Conservation (phyloP, 2,329 filamentous ascomycete species). For the Aspergillus aculeatinus region DNA sequence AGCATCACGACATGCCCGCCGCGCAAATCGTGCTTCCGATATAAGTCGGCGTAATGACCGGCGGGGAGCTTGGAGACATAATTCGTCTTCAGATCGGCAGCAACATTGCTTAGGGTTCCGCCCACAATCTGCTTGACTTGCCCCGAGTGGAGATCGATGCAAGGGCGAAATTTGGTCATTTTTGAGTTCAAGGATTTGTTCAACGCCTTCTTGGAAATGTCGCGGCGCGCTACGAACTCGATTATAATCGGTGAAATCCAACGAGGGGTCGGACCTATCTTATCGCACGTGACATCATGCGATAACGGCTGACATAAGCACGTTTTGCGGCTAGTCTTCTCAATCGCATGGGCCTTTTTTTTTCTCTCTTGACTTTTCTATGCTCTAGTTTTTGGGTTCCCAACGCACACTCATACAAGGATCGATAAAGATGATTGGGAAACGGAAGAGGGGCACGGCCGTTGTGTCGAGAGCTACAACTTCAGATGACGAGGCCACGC, state of each 20-base stretch:
- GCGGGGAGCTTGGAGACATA: conserved; percentile 84
- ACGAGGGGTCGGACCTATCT: conserved; percentile 29
- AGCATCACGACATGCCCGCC: conserved; percentile 98
- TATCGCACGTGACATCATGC: conserved; percentile 40
- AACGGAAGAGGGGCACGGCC: conserved; percentile 49
- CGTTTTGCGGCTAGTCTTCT: not conserved
- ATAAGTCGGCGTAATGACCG: conserved; percentile 76
- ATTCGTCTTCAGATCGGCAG: conserved; percentile 77
- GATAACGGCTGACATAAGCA: not conserved
- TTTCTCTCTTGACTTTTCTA: not conserved
- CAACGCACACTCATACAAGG: conserved; percentile 14
- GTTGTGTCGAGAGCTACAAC: conserved; percentile 28
- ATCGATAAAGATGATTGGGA: conserved; percentile 41
- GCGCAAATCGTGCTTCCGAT: conserved; percentile 68
- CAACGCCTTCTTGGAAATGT: conserved; percentile 8
- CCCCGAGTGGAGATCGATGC: conserved; percentile 96
- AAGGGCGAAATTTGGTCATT: conserved; percentile 94
- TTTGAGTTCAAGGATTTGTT: conserved; percentile 17
- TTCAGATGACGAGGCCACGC: conserved; percentile 23
- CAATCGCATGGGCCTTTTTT: not conserved
- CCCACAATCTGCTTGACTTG: conserved; percentile 98
- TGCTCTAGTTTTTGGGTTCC: not conserved
- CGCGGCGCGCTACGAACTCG: conserved; percentile 14
- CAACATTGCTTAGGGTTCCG: conserved; percentile 74
- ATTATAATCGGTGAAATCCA: conserved; percentile 14